Evolutionary conservation across 225 moss, liverwort and hornwort species (phyloP).

Genomic region (Marchantia polymorpha): DNA sequence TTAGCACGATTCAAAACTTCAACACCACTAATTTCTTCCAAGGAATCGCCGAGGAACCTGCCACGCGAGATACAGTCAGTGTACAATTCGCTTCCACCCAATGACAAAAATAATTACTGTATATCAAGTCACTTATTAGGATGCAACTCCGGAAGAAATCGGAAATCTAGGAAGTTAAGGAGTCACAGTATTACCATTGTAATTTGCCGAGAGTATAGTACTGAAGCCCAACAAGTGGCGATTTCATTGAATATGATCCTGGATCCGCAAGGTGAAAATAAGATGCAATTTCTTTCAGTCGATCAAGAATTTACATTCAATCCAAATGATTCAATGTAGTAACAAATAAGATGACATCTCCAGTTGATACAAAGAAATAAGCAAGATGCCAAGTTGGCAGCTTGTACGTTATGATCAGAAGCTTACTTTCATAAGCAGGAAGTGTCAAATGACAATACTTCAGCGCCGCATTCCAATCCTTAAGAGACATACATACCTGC

Average conservation of each 20-base stretch:
- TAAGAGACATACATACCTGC: slow-evolving; percentile 78
- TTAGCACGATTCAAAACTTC: slow-evolving; percentile 49
- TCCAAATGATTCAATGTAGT: no score
- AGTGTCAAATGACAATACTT: slow-evolving; percentile 65
- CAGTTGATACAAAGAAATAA: no score
- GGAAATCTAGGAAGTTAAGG: background rate
- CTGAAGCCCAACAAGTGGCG: slow-evolving; percentile 88
- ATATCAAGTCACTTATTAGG: background rate
- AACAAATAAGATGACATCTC: no score
- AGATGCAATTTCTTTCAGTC: background rate
- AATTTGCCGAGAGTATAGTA: slow-evolving; percentile 78
- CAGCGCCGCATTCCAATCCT: slow-evolving; percentile 74
- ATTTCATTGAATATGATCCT: slow-evolving; percentile 68
- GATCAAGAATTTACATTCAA: background rate
- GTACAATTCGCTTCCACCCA: background rate
- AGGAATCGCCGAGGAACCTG: slow-evolving; percentile 63
- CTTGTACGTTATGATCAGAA: background rate
- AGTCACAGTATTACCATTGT: slow-evolving; percentile 54
- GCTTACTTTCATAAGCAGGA: slow-evolving; percentile 77
- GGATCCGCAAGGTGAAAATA: slow-evolving; percentile 8
- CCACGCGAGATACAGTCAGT: background rate
- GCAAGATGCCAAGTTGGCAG: no score
- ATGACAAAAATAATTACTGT: background rate
- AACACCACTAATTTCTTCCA: slow-evolving; percentile 35
- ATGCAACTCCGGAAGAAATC: background rate